Evolutionary conservation across 2,329 filamentous ascomycete genomes (phyloP).

Genomic region (Fusarium bulbicola): DNA sequence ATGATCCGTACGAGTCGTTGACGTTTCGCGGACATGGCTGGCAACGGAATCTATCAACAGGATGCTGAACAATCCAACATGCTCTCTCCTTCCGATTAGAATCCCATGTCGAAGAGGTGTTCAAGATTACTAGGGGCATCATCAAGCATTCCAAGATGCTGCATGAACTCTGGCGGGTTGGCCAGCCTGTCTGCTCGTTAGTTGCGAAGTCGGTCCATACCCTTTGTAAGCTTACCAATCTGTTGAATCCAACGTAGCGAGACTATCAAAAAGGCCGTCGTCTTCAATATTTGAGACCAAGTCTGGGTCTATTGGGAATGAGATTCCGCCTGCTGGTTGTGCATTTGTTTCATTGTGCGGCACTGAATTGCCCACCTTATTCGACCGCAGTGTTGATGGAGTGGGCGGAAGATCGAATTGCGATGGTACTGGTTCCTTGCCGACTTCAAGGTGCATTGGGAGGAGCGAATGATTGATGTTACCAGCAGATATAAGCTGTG

Average conservation of each 20-base stretch:
- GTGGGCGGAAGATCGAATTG: neutral
- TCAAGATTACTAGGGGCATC: neutral
- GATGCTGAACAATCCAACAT: too few relatives aligned
- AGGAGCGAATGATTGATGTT: accelerated
- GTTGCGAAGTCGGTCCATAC: accelerated
- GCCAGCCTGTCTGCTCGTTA: neutral
- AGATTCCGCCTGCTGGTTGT: neutral
- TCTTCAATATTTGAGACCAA: neutral
- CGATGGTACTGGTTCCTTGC: too few relatives aligned
- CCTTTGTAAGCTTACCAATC: neutral
- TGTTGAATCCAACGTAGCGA: neutral
- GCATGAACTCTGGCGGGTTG: constrained; percentile 14
- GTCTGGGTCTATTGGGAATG: neutral
- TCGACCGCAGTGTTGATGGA: neutral
- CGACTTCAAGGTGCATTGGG: neutral
- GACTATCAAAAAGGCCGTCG: constrained; percentile 8
- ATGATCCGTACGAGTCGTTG: neutral
- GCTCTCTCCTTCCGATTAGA: neutral
- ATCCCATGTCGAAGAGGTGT: constrained; percentile 1
- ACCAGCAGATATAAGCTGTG: accelerated
- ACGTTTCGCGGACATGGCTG: accelerated
- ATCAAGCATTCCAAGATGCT: constrained; percentile 9
- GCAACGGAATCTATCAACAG: accelerated
- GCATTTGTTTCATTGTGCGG: neutral
- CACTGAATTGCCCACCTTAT: neutral